Evolutionary conservation across 2,329 filamentous ascomycete species (phyloP).

Genomic region (Sclerotinia subarctica): DNA sequence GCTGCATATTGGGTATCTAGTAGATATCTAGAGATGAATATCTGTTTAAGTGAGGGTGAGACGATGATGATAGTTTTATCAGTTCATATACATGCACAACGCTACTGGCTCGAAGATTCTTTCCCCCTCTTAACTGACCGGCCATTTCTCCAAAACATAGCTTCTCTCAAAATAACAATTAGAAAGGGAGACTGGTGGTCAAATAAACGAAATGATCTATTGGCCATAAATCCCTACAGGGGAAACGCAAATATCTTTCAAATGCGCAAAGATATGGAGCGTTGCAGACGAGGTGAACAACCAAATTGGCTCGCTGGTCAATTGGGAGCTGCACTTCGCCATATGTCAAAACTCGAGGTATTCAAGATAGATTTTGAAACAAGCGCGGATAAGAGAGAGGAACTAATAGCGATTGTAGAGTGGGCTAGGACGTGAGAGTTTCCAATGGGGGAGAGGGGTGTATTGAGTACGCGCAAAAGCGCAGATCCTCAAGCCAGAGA

Average conservation of each 20-base stretch:
- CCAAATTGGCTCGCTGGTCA: slow-evolving; percentile 12
- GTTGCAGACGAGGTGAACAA: not conserved
- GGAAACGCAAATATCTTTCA: slow-evolving; percentile 6
- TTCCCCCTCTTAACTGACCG: slow-evolving; percentile 21
- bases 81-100: slow-evolving; percentile 29
- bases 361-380: slow-evolving; percentile 33
- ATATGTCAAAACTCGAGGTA: slow-evolving; percentile 23
- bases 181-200: slow-evolving; percentile 34
- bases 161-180: slow-evolving; percentile 31
- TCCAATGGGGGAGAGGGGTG: slow-evolving; percentile 22
- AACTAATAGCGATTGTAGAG: slow-evolving; percentile 28
- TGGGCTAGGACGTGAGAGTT: slow-evolving; percentile 32
- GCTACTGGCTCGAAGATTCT: slow-evolving; percentile 30
- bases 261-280: slow-evolving; percentile 21
- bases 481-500: not conserved
- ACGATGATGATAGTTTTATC: not conserved
- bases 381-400: slow-evolving; percentile 29
- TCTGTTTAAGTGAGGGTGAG: not conserved
- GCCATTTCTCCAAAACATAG: slow-evolving; percentile 23
- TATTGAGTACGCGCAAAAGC: slow-evolving; percentile 25
- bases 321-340: slow-evolving; percentile 30
- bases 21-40: not conserved
- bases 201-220: slow-evolving; percentile 26
- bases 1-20: not conserved
- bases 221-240: slow-evolving; percentile 29